A percentile compares a stretch with the other conserved stretches of the same genome.
Conservation (phyloP, 257 asterid species). For the Rehmannia glutinosa region DNA sequence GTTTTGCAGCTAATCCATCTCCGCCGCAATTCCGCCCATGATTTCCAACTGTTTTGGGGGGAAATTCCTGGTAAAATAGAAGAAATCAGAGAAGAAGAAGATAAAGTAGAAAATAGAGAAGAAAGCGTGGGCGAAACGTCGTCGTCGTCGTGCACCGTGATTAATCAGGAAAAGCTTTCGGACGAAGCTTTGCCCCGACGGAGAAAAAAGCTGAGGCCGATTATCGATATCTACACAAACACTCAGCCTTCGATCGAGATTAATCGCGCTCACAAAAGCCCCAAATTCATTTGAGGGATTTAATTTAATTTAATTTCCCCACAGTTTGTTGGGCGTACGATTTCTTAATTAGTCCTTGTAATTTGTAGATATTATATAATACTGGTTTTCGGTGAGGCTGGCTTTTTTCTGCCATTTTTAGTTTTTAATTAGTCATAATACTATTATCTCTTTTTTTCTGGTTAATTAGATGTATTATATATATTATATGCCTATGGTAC, state of each 20-base stretch:
- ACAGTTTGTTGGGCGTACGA: too few species aligned
- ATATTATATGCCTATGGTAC: too few species aligned
- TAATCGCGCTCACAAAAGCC: conserved; percentile 10
- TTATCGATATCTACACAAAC: conserved; percentile 33
- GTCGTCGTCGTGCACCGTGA: conserved; percentile 15
- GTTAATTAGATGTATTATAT: too few species aligned
- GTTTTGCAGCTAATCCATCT: conserved; percentile 61
- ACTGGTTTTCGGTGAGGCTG: too few species aligned
- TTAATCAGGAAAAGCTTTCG: neutral
- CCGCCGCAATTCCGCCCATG: conserved; percentile 33
- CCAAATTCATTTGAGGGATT: conserved; percentile 3
- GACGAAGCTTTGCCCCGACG: conserved; percentile 32
- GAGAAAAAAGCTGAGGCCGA: conserved; percentile 25
- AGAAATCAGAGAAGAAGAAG: neutral
- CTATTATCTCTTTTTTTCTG: too few species aligned
- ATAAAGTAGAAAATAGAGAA: neutral
- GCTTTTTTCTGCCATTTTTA: too few species aligned
- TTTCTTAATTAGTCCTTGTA: too few species aligned
- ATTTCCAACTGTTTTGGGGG: conserved; percentile 20
- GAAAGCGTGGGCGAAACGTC: conserved; percentile 28
- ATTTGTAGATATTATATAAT: too few species aligned
- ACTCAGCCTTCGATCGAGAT: conserved; percentile 21
- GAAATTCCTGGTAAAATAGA: neutral
- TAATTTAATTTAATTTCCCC: neutral
- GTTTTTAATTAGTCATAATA: too few species aligned